phyloP scores from a whole-genome alignment of 495 filamentous ascomycete genomes.

The Melanomma pulvis-pyrius region DNA sequence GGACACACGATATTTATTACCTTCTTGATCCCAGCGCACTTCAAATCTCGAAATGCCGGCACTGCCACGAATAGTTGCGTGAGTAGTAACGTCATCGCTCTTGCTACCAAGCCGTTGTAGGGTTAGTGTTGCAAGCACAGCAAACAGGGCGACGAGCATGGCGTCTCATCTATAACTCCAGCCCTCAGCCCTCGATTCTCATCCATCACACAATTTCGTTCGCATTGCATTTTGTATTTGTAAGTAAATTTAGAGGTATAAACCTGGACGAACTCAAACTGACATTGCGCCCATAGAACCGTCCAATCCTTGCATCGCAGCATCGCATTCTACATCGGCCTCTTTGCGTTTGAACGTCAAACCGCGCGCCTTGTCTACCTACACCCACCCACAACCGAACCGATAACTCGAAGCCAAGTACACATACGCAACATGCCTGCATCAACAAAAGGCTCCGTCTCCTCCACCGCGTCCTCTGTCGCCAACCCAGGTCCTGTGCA shows the following conservation, averaged over 20 bases:
- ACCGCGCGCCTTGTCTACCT: no score
- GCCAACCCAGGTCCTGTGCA: conserved; percentile 26
- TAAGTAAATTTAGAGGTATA: no score
- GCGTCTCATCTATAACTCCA: neutral
- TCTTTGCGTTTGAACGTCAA: no score
- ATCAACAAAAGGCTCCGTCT: conserved; percentile 31
- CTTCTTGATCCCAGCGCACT: no score
- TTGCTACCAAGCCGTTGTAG: neutral
- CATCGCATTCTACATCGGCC: neutral
- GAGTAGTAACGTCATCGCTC: conserved; percentile 18
- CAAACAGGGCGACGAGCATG: neutral
- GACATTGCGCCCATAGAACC: no score
- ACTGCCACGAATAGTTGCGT: conserved; percentile 17
- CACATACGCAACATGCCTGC: conserved; percentile 24
- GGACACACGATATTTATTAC: no score
- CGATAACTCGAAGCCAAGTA: neutral
- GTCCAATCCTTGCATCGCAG: no score
- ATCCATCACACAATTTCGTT: neutral
- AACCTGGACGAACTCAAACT: no score
- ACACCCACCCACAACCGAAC: neutral
- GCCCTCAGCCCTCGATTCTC: neutral
- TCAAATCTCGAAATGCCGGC: neutral
- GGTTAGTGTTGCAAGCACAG: neutral
- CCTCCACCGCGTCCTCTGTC: conserved; percentile 25
- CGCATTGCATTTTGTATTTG: no score